These are phyloP conservation scores for Didymosphaeria variabile DNA, from an alignment of 2,329 filamentous ascomycete species.

Conservation along the genomic window DNA sequence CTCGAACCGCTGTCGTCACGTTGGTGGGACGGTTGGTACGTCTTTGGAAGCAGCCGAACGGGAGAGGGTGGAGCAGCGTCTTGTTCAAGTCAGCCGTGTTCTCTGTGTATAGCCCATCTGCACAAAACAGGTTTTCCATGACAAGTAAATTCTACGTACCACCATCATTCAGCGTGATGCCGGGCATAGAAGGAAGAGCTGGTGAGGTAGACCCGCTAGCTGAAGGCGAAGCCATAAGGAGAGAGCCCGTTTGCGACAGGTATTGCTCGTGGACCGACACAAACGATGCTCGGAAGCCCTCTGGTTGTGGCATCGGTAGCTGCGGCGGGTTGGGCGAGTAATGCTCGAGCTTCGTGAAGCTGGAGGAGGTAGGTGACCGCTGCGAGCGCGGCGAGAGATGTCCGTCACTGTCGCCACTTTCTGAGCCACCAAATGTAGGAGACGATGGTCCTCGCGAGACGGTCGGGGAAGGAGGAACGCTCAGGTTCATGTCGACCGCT, in stretches of 20 bases:
- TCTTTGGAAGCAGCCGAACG: constrained; percentile 26
- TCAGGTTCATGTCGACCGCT: constrained; percentile 47
- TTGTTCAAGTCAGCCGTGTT: constrained; percentile 20
- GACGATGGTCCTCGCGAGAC: constrained; percentile 27
- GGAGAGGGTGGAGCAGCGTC: constrained; percentile 26
- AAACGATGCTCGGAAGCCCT: constrained; percentile 37
- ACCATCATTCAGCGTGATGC: constrained; percentile 29
- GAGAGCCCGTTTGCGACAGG: constrained; percentile 42
- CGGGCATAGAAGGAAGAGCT: constrained; percentile 35
- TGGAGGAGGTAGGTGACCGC: constrained; percentile 18
- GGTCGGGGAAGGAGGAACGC: constrained; percentile 44
- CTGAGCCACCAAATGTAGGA: constrained; percentile 40
- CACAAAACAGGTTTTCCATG: not conserved
- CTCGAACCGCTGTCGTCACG: constrained; percentile 44
- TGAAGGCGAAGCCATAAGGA: constrained; percentile 29
- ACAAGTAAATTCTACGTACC: constrained; percentile 39
- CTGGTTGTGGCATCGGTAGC: constrained; percentile 38
- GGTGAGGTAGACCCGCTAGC: constrained; percentile 36
- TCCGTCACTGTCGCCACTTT: constrained; percentile 35
- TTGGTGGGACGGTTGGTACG: constrained; percentile 37
- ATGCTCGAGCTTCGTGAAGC: constrained; percentile 32
- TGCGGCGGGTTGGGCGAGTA: constrained; percentile 37
- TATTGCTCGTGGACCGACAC: constrained; percentile 27
- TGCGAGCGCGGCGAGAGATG: constrained; percentile 35
- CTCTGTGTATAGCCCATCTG: no score